Evolutionary conservation across 2,329 filamentous ascomycete species (phyloP).

Genomic region (Aspergillus carbonarius): DNA sequence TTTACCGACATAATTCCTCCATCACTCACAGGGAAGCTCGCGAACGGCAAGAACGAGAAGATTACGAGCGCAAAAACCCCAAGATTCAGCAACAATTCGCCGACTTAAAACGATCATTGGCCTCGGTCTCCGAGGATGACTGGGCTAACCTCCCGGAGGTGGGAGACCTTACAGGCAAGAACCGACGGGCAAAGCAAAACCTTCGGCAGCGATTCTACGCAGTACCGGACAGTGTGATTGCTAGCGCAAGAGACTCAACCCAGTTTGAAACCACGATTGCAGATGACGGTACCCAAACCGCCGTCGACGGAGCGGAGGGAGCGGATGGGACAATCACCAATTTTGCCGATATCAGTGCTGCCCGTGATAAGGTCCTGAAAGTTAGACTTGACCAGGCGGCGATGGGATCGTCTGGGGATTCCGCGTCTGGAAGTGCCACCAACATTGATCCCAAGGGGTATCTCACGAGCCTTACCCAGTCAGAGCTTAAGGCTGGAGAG

Average conservation of each 20-base stretch:
- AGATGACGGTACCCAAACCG: slow-evolving; percentile 66
- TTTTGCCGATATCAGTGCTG: slow-evolving; percentile 95
- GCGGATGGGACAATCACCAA: slow-evolving; percentile 92
- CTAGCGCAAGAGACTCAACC: slow-evolving; percentile 74
- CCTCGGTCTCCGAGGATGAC: slow-evolving; percentile 87
- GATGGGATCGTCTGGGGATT: slow-evolving; percentile 66
- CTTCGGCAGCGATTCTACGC: slow-evolving; percentile 86
- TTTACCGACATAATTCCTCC: slow-evolving; percentile 70
- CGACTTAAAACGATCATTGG: slow-evolving; percentile 86
- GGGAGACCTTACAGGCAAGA: slow-evolving; percentile 93
- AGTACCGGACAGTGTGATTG: slow-evolving; percentile 92
- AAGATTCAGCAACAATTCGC: slow-evolving; percentile 98
- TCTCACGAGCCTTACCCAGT: slow-evolving; percentile 83
- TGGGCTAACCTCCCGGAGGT: slow-evolving; percentile 96
- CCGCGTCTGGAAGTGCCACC: slow-evolving; percentile 74
- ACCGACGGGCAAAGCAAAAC: slow-evolving; percentile 79
- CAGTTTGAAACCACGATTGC: slow-evolving; percentile 87
- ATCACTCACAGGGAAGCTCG: slow-evolving; percentile 79
- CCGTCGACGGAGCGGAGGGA: slow-evolving; percentile 47
- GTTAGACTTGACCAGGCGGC: slow-evolving; percentile 91
- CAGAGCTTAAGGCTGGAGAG: slow-evolving; percentile 74
- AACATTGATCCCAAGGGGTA: slow-evolving; percentile 96
- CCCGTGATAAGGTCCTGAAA: slow-evolving; percentile 91
- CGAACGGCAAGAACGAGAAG: slow-evolving; percentile 84
- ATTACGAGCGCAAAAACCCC: slow-evolving; percentile 95